Base-by-base conservation (phyloP, 2,329 filamentous ascomycete species). In the Monilinia fructigena region DNA sequence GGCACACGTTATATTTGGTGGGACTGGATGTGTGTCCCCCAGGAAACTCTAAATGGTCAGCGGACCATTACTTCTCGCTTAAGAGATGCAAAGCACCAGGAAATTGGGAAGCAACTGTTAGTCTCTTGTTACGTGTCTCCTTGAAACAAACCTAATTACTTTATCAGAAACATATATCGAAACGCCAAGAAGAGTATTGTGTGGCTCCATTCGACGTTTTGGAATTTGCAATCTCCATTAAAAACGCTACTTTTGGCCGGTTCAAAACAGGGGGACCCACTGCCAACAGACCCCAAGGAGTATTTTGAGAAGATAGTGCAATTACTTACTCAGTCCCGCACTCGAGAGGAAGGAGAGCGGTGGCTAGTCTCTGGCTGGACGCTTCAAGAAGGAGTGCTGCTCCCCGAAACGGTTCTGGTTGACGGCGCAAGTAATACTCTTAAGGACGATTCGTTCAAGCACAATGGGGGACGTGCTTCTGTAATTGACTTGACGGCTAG, bases 171-270 rank as follows among this genome's bases (percentile, higher is more conserved):
- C 2, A 61, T 61, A 38, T 52, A 52, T 23, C 47, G 47, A 12
- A 38, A 40, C 18, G 47, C 59, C 10, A 40, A 52, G 31, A 61
- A 40, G 3, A 52, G 59, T 28, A 61, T 61, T 7, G 35, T 52
- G 20, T 61, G 59, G 59, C 47, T 61, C 16, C 59, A 61, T 52
- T 61, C 47, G 4, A 61, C 59, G 3, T 50, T 35, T 4, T 61
- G 47, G 31, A 35, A 50, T 23, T 23, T 38, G 7, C 3, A 61
- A 38, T 38, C 28, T 10, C 14, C 47, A 23, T 20, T 52, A 18
- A 61, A 52, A 38, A 26, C 14, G 23, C 35, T 61, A 26, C 45
- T 61, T 12, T 16, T 61, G 54, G 38, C 45, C 7, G 23, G 47
- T 4, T 38, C 47, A 40, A 18, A 20, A 61, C 20, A 52, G 6